Base-by-base conservation (phyloP, 768 basidiomycete species). In the Russula sp. region DNA sequence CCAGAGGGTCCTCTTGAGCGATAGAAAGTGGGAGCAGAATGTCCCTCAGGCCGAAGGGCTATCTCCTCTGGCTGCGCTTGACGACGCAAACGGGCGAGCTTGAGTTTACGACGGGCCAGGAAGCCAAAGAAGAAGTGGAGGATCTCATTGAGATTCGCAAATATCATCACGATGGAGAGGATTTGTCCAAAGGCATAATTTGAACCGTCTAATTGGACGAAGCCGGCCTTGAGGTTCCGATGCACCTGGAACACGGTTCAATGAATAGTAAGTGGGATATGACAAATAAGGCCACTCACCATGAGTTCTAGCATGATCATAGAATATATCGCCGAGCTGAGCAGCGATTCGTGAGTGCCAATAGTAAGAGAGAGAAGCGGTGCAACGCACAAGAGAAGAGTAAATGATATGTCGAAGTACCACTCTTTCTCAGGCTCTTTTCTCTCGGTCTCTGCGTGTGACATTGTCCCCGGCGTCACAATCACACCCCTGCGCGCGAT, bases 151-250 rank as follows among this genome's bases (percentile, higher is more conserved):
- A 56, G 4, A 16, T 36, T 66, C 34, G 58, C 54, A 9, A 60
- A 20, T n/a, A 66, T 60, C 66, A 65, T 65, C 34, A 67, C 58
- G 28, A 59, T 30, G 20, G 66, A 4, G n/a, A 67, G 59, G 42
- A 56, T 30, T 50, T 67, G 66, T 16, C 66, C 66, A 49, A 67
- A 66, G 38, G 64, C 66, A 67, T n/a, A n/a, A n/a, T n/a, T n/a
- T 16, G 36, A 6, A 4, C 60, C 3, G 20, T 61, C 51, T 11
- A 58, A 4, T 0, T 5, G 0, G 53, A 67, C 66, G 24, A 61
- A 6, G 24, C 64, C 64, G 6, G 44, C 28, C 3, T 30, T 30
- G 28, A 30, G 3, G 28, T 67, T 67, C 28, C 63, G 64, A 0
- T 6, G 28, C 16, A 67, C 64, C 66, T 67, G 13, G 13, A 11